Conservation (phyloP, 805 yeast genomes). For the Yamadazyma sp. region DNA sequence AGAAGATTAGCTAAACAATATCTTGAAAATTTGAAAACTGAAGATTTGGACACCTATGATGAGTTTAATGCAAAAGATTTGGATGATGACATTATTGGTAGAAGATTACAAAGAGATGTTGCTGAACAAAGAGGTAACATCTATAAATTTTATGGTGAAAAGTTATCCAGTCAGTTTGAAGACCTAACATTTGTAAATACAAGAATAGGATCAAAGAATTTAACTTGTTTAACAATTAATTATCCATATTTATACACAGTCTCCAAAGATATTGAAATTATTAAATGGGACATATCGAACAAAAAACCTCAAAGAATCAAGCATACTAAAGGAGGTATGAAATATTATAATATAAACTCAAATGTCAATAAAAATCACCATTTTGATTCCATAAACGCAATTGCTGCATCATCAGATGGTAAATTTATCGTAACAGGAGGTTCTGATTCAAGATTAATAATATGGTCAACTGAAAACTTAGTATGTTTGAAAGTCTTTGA, state of each 20-base stretch:
- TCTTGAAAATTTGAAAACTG: slow-evolving; percentile 65
- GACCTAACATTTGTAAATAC: slow-evolving; percentile 38
- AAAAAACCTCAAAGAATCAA: slow-evolving; percentile 64
- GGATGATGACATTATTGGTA: slow-evolving; percentile 80
- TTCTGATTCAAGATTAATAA: slow-evolving; percentile 69
- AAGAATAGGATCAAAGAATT: slow-evolving; percentile 58
- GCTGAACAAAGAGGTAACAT: slow-evolving; percentile 86
- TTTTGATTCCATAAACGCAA: slow-evolving; percentile 67
- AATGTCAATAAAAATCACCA: slow-evolving; percentile 70
- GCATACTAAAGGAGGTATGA: slow-evolving; percentile 60
- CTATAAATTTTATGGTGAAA: slow-evolving; percentile 62
- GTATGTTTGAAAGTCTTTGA: slow-evolving; percentile 75
- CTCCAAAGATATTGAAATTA: slow-evolving; percentile 75
- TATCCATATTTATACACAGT: slow-evolving; percentile 71
- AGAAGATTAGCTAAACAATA: slow-evolving; percentile 93
- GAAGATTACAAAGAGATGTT: slow-evolving; percentile 81
- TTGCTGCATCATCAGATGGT: slow-evolving; percentile 87
- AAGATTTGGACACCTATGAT: slow-evolving; percentile 33
- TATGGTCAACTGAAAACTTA: slow-evolving; percentile 82
- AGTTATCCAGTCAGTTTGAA: slow-evolving; percentile 35
- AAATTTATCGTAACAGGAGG: slow-evolving; percentile 91
- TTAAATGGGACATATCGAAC: slow-evolving; percentile 69
- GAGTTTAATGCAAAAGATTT: slow-evolving; percentile 85
- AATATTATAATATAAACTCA: slow-evolving; percentile 36
- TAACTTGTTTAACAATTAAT: slow-evolving; percentile 54